These are phyloP conservation scores for Diaporthe caulivora DNA, from an alignment of 2,329 filamentous ascomycete species.

Conservation along the genomic window DNA sequence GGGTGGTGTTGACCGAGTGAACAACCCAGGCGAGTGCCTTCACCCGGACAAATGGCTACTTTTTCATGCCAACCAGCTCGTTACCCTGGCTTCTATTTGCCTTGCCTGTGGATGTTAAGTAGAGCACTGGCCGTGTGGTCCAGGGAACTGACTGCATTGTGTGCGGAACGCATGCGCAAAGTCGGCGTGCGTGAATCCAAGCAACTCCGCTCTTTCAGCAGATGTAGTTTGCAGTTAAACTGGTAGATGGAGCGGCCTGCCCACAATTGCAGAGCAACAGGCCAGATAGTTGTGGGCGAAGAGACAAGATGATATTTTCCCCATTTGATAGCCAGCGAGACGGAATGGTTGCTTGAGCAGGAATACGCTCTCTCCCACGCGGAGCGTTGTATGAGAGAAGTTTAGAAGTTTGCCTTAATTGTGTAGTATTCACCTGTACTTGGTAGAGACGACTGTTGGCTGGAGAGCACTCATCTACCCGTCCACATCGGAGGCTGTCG, in stretches of 20 bases:
- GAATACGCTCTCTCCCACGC: not conserved
- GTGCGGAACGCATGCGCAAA: no score
- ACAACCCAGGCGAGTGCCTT: not conserved
- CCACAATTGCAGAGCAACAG: not conserved
- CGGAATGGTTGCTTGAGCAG: not conserved
- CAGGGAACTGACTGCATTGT: not conserved
- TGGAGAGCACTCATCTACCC: not conserved
- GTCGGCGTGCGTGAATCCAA: no score
- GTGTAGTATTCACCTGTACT: not conserved
- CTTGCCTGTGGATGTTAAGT: not conserved
- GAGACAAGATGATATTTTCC: not conserved
- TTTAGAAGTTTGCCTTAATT: not conserved
- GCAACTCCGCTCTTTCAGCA: not conserved
- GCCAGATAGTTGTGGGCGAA: not conserved
- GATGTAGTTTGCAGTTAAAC: no score
- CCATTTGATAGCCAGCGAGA: not conserved
- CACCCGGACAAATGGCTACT: not conserved
- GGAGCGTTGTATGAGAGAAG: no score
- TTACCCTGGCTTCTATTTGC: not conserved
- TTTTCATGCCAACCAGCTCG: not conserved
- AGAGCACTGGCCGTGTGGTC: not conserved
- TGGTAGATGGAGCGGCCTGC: not conserved
- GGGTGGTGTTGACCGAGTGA: not conserved
- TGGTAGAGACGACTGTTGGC: not conserved
- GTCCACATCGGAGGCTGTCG: no score